A percentile compares a stretch with the other conserved stretches of the same genome.
These are phyloP conservation scores for Smallanthus sonchifolius DNA, from an alignment of 129 eudicot genomes.

Conservation along the genomic window DNA sequence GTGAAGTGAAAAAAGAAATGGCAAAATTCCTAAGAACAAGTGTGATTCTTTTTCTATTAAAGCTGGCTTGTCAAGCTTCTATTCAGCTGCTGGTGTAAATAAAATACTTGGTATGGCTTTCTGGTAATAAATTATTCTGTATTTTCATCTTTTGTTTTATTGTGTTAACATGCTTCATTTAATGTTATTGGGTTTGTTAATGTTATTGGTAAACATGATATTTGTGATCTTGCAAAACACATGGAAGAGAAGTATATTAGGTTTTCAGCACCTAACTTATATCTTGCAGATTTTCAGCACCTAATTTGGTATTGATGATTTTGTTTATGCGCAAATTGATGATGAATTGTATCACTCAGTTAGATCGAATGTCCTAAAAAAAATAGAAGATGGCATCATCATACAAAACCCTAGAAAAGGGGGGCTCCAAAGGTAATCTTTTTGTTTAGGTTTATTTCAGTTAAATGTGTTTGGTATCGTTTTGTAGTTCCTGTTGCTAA, in stretches of 20 bases:
- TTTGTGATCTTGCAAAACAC: conserved; percentile 57
- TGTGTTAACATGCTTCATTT: not conserved
- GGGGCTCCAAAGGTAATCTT: too few relatives aligned
- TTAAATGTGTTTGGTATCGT: too few relatives aligned
- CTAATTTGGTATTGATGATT: too few relatives aligned
- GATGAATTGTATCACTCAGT: too few relatives aligned
- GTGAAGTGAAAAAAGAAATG: conserved; percentile 81
- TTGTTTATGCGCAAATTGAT: too few relatives aligned
- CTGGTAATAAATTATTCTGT: not conserved
- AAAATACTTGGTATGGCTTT: conserved; percentile 61
- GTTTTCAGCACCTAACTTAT: too few relatives aligned
- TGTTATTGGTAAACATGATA: conserved; percentile 54
- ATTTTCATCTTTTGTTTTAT: not conserved
- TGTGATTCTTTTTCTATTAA: conserved; percentile 71
- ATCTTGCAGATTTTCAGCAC: conserved; percentile 49
- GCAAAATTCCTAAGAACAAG: conserved; percentile 58
- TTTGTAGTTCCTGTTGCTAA: too few relatives aligned
- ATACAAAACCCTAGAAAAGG: too few relatives aligned
- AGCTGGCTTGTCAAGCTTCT: conserved; percentile 74
- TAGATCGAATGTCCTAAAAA: too few relatives aligned
- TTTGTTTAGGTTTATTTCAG: too few relatives aligned
- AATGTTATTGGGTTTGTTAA: conserved; percentile 11
- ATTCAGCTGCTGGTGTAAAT: conserved; percentile 71
- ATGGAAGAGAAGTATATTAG: too few relatives aligned
- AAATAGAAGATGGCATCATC: too few relatives aligned